Base-by-base conservation (phyloP, 306 rosid species). In the Canavalia ensiformis region DNA sequence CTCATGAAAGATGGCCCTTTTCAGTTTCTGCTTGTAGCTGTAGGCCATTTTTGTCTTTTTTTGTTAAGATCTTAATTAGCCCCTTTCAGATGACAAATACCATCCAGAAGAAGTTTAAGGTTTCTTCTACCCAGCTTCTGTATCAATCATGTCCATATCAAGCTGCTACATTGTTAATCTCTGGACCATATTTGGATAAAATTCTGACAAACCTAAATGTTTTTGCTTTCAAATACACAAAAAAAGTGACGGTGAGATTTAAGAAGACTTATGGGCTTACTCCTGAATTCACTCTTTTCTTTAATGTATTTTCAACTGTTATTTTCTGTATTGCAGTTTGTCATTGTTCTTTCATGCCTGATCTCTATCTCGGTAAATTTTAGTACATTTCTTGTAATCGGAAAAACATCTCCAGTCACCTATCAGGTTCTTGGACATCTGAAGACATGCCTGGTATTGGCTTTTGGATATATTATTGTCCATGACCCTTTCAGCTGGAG, bases 341-440 rank as follows among this genome's bases (percentile, higher is more conserved):
- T 83, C 88, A 92, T 95, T 28, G 55, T 91, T 77, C 89, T 95
- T 10, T 95, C 98, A 59, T 95, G 99, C 83, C 75, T 93, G 80
- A 91, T 95, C 73, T 91, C 98, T 2, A 94, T 95, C 46, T 87
- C 94, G 18, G 99, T 95, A 74, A 95, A 95, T 78, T 95, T 95
- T 77, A 93, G 99, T 78, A 95, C 98, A 64, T 95, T 95, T 85
- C 96, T 95, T 45, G 98, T 95, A 57, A 95, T 95, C 50, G 98
- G 98, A 86, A 95, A 84, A 84, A 95, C 98, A 52, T 95, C 99
- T 55, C 92, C 97, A 2, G 97, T 95, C 31, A 95, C 99, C 34
- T 93, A 95, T 82, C 99, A 95, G 78, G 99, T 93, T 78, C 95
- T 93, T 18, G 99, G 99, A 76, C 99, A 95, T 90, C 88, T 93